Evolutionary conservation across 441 rosid genomes (phyloP).

Genomic region (Capsella rubella): DNA sequence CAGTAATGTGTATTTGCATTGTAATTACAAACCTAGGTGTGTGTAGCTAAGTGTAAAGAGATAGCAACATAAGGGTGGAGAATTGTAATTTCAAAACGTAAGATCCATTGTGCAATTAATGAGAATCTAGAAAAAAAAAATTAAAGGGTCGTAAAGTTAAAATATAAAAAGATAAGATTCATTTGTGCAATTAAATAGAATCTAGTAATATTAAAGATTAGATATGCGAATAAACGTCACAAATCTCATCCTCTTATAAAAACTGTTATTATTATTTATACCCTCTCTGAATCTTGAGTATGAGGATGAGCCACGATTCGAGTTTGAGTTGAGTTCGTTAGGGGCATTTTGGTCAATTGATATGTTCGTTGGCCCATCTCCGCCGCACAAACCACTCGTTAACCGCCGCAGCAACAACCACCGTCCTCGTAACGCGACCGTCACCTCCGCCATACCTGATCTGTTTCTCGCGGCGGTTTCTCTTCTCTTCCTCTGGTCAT

Average conservation of each 20-base stretch:
- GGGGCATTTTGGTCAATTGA: constrained; percentile 38
- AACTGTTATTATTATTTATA: not conserved
- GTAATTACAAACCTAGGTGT: constrained; percentile 19
- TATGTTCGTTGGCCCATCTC: constrained; percentile 47
- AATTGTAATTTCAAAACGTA: not conserved
- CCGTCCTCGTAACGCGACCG: constrained; percentile 28
- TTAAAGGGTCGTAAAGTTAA: not conserved
- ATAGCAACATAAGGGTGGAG: not conserved
- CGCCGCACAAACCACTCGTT: constrained; percentile 36
- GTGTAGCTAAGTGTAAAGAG: constrained; percentile 12
- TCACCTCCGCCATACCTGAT: constrained; percentile 52
- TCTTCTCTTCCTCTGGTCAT: constrained; percentile 64
- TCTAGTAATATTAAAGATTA: constrained; percentile 7
- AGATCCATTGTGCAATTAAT: not conserved
- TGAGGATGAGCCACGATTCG: constrained; percentile 36
- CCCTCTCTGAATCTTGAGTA: not conserved
- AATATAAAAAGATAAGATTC: not conserved
- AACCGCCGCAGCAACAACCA: constrained; percentile 43
- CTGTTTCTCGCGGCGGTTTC: constrained; percentile 65
- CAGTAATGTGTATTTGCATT: constrained; percentile 12
- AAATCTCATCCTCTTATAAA: constrained; percentile 36
- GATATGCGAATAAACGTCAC: constrained; percentile 28
- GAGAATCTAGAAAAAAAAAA: not conserved
- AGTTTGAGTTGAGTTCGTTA: not conserved
- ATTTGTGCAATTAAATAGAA: constrained; percentile 28